These are phyloP conservation scores for Pichia sp. DNA, from an alignment of 1,139 yeast species.

Conservation along the genomic window DNA sequence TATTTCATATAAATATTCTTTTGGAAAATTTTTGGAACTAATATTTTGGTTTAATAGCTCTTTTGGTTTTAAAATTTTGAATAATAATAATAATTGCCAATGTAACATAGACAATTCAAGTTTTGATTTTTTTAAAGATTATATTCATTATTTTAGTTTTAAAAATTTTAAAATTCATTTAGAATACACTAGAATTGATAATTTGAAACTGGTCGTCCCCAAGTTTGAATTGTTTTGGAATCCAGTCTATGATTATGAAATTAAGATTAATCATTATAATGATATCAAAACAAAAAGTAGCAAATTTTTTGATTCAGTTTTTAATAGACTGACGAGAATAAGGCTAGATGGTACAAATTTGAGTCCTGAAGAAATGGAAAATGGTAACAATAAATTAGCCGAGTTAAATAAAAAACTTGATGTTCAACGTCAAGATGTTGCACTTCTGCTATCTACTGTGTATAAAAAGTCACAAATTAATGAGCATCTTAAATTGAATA, in stretches of 20 bases:
- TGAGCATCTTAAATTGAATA: constrained; percentile 64
- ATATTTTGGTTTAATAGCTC: constrained; percentile 51
- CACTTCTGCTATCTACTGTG: constrained; percentile 42
- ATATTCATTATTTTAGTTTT: constrained; percentile 77
- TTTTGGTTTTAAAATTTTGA: constrained; percentile 9
- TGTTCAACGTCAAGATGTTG: constrained; percentile 45
- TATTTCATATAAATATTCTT: constrained; percentile 82
- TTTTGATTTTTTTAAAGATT: constrained; percentile 57
- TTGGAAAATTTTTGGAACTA: constrained; percentile 87
- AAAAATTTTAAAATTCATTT: constrained; percentile 74
- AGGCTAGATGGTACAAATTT: constrained; percentile 59
- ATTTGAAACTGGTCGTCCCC: constrained; percentile 76
- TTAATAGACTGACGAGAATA: constrained; percentile 65
- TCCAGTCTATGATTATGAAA: constrained; percentile 61
- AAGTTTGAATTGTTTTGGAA: constrained; percentile 65
- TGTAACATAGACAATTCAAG: constrained; percentile 57
- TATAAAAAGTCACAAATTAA: constrained; percentile 56
- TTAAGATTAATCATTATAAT: constrained; percentile 60
- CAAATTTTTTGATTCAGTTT: constrained; percentile 68
- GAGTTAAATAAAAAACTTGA: constrained; percentile 51
- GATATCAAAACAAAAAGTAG: constrained; percentile 49
- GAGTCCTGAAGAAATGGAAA: constrained; percentile 63
- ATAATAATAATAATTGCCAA: constrained; percentile 34
- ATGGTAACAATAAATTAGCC: constrained; percentile 54
- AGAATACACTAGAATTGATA: constrained; percentile 70